Base-by-base conservation (phyloP, 257 asterid genomes). In the Solanum virginianum region DNA sequence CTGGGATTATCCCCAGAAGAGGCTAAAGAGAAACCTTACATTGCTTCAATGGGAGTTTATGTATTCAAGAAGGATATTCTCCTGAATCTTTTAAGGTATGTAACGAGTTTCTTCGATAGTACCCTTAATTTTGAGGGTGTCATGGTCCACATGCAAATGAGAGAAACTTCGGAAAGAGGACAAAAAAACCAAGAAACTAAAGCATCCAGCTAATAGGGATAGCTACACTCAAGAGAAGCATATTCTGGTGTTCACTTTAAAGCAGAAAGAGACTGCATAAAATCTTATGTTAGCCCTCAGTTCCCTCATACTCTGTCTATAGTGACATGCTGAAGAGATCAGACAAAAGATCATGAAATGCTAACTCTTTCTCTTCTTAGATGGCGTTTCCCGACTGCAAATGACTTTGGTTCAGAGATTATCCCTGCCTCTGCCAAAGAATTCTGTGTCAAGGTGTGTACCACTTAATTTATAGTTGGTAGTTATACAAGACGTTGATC, bases 21-120 rank as follows among this genome's bases (percentile, higher is more conserved):
- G 88, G 99, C 99, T 70, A 87, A 89, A 75, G 89, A 93, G 94
- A 96, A 95, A 86, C 98, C 99, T 86, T 96, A 92, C 74, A 95
- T 96, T 86, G 99, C 99, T 86, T 96, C 99, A 10, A 96, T 96
- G 99, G 99, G 99, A 86, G 97, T 96, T 62, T 96, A 96, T 68
- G 97, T 96, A 91, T 96, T 96, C 87, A 96, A 96, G 90, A 94
- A 96, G 91, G 99, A 96, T 20, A 93, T 94, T 86, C 99, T 96
- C 91, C 87, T 96, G 83, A 96, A 94, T 89, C 95, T 93, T 80
- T 84, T 94, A 89, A 94, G 99, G 99, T 91, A 89, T 66, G 80
- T 39, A 51, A 15, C 32, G 29, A 77, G n/a, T 29, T 45, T 43
- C 81, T 51, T 51, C 26, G 16, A 26, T 26, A 77, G 65, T 77